Percentiles rank a stretch among this genome's conserved stretches.
Conservation (phyloP, 345 rosid species). For the Syzygium aromaticum region DNA sequence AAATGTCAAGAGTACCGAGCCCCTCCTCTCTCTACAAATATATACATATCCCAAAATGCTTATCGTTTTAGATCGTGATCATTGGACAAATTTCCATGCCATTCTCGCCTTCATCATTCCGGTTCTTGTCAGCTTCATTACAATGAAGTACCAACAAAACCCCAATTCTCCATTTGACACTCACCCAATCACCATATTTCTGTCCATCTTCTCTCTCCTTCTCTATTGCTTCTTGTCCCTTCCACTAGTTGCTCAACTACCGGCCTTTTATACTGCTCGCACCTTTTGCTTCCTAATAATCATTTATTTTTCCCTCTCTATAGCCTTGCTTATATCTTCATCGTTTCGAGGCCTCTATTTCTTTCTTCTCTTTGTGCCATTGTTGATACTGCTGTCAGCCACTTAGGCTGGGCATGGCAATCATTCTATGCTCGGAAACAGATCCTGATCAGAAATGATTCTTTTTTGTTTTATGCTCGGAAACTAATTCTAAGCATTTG, state of each 20-base stretch:
- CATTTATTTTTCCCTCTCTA: neutral
- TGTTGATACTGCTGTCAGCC: no score
- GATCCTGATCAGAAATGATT: no score
- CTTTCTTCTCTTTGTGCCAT: neutral
- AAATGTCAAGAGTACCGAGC: no score
- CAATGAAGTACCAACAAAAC: neutral
- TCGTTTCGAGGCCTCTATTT: neutral
- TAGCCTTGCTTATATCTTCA: neutral
- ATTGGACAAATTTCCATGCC: no score
- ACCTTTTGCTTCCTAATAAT: neutral
- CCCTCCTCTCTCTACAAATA: no score
- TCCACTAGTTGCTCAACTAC: neutral
- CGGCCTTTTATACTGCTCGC: neutral
- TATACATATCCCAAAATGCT: no score
- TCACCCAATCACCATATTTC: neutral
- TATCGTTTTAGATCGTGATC: no score
- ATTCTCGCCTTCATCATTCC: neutral
- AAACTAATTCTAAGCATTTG: no score
- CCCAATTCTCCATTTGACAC: neutral
- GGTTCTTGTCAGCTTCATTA: neutral
- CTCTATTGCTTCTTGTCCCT: neutral
- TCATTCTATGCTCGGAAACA: no score
- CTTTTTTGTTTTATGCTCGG: no score
- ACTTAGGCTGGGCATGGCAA: no score
- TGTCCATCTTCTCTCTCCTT: neutral